These are phyloP conservation scores for Trichoderma sp. DNA, from an alignment of 2,329 filamentous ascomycete species.

Conservation along the genomic window DNA sequence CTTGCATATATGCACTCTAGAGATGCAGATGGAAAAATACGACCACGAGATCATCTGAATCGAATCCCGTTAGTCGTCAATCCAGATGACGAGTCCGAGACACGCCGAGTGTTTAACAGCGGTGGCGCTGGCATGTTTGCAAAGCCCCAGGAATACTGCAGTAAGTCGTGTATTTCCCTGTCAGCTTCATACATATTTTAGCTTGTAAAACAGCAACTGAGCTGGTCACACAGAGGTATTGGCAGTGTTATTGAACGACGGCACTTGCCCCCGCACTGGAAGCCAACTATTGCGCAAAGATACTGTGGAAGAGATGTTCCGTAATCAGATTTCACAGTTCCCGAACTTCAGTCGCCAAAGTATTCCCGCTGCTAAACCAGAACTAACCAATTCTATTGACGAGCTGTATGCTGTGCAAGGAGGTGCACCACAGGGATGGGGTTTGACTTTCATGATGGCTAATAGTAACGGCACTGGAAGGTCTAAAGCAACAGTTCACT, in stretches of 20 bases:
- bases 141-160: slow-evolving; percentile 11
- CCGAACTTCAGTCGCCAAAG: background rate
- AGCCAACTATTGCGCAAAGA: background rate
- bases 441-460: slow-evolving; percentile 3
- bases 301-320: slow-evolving; percentile 10
- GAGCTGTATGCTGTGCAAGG: background rate
- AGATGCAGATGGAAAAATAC: background rate
- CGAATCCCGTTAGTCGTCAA: background rate
- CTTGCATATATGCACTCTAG: slow-evolving; percentile 7
- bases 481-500: background rate
- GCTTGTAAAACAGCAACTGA: background rate
- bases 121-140: slow-evolving; percentile 10
- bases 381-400: background rate
- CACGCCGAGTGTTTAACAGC: background rate
- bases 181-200: background rate
- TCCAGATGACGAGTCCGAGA: background rate
- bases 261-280: background rate
- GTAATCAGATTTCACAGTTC: slow-evolving; percentile 11
- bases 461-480: background rate
- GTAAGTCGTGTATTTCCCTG: background rate
- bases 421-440: slow-evolving; percentile 5
- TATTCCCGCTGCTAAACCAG: background rate
- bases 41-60: background rate
- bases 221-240: background rate
- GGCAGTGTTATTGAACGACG: slow-evolving; percentile 1